Evolutionary conservation across 2,329 filamentous ascomycete species (phyloP).

Genomic region (Orbilia quercus): DNA sequence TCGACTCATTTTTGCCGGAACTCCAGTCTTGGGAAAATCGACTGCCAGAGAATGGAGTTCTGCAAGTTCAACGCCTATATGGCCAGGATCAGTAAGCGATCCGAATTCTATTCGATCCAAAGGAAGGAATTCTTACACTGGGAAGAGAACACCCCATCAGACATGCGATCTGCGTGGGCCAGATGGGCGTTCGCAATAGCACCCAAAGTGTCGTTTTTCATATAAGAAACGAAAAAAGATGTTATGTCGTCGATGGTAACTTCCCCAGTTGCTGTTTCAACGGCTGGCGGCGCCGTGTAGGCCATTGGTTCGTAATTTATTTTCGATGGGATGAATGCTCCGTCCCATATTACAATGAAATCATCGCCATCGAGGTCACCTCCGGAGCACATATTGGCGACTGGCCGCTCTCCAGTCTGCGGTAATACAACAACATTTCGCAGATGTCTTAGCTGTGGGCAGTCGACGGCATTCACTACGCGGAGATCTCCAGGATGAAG

Average conservation of each 20-base stretch:
- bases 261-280: constrained; percentile 66
- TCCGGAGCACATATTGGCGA: constrained; percentile 94
- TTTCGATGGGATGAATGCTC: constrained; percentile 73
- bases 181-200: constrained; percentile 85
- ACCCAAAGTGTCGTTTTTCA: constrained; percentile 87
- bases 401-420: constrained; percentile 80
- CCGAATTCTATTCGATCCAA: background rate
- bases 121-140: constrained; percentile 70
- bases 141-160: constrained; percentile 73
- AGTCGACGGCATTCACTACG: constrained; percentile 84
- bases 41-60: constrained; percentile 88
- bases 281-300: constrained; percentile 72
- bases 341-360: constrained; percentile 93
- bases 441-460: constrained; percentile 77
- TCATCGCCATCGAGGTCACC: constrained; percentile 97
- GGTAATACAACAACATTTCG: constrained; percentile 89
- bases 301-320: constrained; percentile 84
- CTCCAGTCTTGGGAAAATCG: constrained; percentile 91
- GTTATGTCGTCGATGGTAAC: constrained; percentile 80
- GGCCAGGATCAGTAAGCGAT: background rate
- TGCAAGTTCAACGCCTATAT: constrained; percentile 75
- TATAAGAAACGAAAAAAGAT: constrained; percentile 88
- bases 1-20: constrained; percentile 75
- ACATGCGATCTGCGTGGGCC: constrained; percentile 75
- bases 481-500: constrained; percentile 92